Evolutionary conservation across 75 land plant genomes (phyloP).

Genomic region (Adiantum capillusveneris): DNA sequence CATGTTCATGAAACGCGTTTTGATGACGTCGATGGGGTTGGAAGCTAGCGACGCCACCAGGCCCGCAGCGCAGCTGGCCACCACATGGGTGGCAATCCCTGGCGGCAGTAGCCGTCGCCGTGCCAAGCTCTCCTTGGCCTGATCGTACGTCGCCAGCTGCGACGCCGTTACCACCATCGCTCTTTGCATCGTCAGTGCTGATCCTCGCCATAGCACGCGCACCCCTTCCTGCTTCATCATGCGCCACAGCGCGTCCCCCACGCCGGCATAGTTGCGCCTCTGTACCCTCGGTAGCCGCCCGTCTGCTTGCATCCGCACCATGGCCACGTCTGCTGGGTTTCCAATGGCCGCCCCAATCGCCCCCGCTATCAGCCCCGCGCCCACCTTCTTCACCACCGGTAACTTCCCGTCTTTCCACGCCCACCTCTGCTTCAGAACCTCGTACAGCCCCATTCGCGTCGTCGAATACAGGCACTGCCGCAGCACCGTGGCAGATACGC

Average conservation of each 20-base stretch:
- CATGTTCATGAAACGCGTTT: slow-evolving; percentile 80
- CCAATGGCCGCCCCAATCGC: slow-evolving; percentile 67
- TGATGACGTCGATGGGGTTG: slow-evolving; percentile 75
- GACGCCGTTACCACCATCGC: slow-evolving; percentile 81
- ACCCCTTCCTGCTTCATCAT: slow-evolving; percentile 63
- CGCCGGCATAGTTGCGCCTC: slow-evolving; percentile 61
- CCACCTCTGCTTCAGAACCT: slow-evolving; percentile 53
- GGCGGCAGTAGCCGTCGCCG: slow-evolving; percentile 17
- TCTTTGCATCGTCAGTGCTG: slow-evolving; percentile 64
- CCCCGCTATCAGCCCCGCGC: slow-evolving; percentile 59
- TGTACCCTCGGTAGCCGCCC: slow-evolving; percentile 43
- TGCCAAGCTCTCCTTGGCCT: slow-evolving; percentile 46
- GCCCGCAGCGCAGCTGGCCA: slow-evolving; percentile 64
- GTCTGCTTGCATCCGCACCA: slow-evolving; percentile 81
- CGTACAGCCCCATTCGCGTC: slow-evolving; percentile 86
- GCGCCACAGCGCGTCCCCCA: slow-evolving; percentile 40
- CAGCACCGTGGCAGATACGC: slow-evolving; percentile 82
- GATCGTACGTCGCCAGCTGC: slow-evolving; percentile 79
- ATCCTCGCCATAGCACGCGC: slow-evolving; percentile 51
- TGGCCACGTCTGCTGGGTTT: no score
- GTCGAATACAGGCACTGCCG: slow-evolving; percentile 74
- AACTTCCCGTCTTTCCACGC: slow-evolving; percentile 28
- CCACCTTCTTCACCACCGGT: slow-evolving; percentile 41
- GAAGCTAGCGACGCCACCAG: slow-evolving; percentile 68
- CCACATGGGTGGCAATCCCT: slow-evolving; percentile 65